Conservation (phyloP, 371 early-diverging fungal species). For the Phascolomyces articulosus region DNA sequence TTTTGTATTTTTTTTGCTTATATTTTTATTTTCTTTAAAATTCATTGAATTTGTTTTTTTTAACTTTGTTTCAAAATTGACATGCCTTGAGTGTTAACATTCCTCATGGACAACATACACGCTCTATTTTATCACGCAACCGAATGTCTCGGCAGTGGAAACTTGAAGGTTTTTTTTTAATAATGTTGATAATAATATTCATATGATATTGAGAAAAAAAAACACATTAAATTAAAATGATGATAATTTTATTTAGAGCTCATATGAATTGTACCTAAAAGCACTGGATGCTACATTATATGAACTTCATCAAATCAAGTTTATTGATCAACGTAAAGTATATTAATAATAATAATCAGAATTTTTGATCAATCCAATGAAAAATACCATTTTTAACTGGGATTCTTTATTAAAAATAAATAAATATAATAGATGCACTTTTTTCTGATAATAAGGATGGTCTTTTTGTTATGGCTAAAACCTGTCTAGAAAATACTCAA, state of each 20-base stretch:
- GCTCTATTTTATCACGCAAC: conserved; percentile 25
- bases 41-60: not conserved
- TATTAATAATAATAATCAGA: no score
- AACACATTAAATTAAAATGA: no score
- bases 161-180: conserved; percentile 15
- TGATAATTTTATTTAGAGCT: conserved; percentile 19
- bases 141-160: conserved; percentile 32
- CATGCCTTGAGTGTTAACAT: conserved; percentile 12
- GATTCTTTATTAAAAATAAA: not conserved
- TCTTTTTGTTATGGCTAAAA: conserved; percentile 31
- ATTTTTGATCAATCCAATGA: no score
- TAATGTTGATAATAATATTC: not conserved
- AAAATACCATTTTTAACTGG: not conserved
- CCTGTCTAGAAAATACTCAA: conserved; percentile 37
- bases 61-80: conserved; percentile 9
- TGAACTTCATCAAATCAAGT: conserved; percentile 42
- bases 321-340: conserved; percentile 43
- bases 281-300: conserved; percentile 31
- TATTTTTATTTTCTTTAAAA: not conserved
- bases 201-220: no score
- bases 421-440: not conserved
- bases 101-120: conserved; percentile 26
- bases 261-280: conserved; percentile 42
- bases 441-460: conserved; percentile 20
- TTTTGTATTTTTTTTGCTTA: not conserved